Conservation (phyloP, 352 stramenopile genomes). For the Globisporangium irregulare region DNA sequence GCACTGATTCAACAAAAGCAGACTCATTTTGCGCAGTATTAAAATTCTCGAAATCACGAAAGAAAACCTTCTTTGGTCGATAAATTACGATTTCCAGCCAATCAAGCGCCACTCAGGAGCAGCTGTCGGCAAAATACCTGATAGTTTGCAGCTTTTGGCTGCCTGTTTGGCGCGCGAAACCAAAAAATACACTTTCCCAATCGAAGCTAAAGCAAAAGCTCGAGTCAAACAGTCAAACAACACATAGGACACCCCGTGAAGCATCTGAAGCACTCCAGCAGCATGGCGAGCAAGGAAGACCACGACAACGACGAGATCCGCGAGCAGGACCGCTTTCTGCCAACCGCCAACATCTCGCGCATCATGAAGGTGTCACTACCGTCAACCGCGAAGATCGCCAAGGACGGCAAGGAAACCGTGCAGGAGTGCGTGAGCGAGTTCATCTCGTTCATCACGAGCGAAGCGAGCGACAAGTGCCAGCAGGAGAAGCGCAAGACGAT, state of each 20-base stretch:
- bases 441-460: slow-evolving; percentile 99
- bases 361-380: slow-evolving; percentile 99
- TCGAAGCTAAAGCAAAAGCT: neutral
- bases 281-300: slow-evolving; percentile 80
- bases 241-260: neutral
- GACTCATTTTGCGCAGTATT: neutral
- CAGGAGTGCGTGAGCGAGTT: slow-evolving; percentile 99
- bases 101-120: neutral
- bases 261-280: slow-evolving; percentile 2
- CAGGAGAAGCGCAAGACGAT: slow-evolving; percentile 99
- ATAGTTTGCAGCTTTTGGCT: neutral
- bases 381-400: slow-evolving; percentile 98
- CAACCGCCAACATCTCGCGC: slow-evolving; percentile 98
- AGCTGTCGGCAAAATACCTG: neutral
- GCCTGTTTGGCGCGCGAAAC: neutral
- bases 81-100: neutral
- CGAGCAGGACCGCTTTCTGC: slow-evolving; percentile 97
- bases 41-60: neutral
- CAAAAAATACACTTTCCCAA: neutral
- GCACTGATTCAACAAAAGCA: neutral
- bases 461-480: slow-evolving; percentile 99
- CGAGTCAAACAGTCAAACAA: too few species aligned
- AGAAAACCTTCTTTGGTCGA: neutral
- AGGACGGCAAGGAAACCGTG: slow-evolving; percentile 99
- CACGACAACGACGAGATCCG: slow-evolving; percentile 90